Evolutionary conservation across 2,329 filamentous ascomycete species (phyloP).

Genomic region (Trichocomaceae sp.): DNA sequence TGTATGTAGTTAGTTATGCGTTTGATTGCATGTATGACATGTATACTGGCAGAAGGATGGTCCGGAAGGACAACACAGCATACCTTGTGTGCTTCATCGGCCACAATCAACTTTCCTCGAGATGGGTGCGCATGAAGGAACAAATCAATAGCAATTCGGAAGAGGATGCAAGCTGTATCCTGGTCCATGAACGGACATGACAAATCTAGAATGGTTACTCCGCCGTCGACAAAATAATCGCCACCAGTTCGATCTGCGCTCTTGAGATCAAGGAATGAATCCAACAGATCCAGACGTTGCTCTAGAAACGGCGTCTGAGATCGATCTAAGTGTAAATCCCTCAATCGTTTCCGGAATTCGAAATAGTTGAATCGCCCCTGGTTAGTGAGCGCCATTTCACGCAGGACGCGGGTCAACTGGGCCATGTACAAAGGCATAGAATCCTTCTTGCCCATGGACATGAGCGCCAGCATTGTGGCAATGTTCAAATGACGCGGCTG

Average conservation of each 20-base stretch:
- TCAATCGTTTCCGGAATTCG: constrained; percentile 19
- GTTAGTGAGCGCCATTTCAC: constrained; percentile 21
- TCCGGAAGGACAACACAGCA: constrained; percentile 1
- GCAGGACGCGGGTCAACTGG: constrained; percentile 19
- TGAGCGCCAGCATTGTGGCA: constrained; percentile 21
- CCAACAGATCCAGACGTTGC: constrained; percentile 21
- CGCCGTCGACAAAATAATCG: constrained; percentile 13
- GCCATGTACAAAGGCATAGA: constrained; percentile 20
- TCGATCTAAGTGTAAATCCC: constrained; percentile 10
- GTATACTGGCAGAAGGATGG: constrained; percentile 16
- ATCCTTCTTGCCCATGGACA: constrained; percentile 20
- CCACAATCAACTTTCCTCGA: constrained; percentile 56
- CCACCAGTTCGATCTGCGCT: constrained; percentile 6
- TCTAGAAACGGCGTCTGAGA: constrained; percentile 18
- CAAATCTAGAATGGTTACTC: constrained; percentile 62
- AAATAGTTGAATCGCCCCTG: constrained; percentile 19
- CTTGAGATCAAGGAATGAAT: constrained; percentile 19
- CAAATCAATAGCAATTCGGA: constrained; percentile 62
- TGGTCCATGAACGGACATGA: constrained; percentile 64
- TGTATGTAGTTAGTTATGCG: constrained; percentile 22
- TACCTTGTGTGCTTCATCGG: constrained; percentile 73
- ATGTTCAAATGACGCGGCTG: constrained; percentile 20
- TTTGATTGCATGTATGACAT: background rate
- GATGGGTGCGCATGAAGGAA: constrained; percentile 53
- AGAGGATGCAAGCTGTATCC: constrained; percentile 62